Evolutionary conservation across 495 filamentous ascomycete species (phyloP).

Genomic region (Delitschia confertaspora): DNA sequence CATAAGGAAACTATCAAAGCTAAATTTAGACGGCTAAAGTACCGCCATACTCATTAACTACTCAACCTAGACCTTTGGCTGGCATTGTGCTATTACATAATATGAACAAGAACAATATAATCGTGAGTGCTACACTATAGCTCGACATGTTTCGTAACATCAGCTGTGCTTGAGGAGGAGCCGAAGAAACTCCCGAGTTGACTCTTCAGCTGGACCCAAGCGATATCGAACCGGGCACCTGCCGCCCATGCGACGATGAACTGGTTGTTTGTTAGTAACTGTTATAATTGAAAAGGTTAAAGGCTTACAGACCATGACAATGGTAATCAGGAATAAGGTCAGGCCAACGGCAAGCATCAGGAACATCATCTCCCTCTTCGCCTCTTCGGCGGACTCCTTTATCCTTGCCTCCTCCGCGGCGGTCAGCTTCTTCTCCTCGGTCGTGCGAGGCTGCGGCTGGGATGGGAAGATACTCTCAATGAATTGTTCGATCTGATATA

Average conservation of each 20-base stretch:
- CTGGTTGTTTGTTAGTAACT: conserved; percentile 36
- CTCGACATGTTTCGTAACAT: no score
- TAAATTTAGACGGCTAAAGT: no score
- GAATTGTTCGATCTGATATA: conserved; percentile 80
- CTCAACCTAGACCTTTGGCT: no score
- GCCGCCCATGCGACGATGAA: conserved; percentile 56
- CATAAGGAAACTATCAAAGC: no score
- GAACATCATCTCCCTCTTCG: conserved; percentile 52
- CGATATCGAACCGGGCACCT: conserved; percentile 51
- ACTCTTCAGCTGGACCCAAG: conserved; percentile 31
- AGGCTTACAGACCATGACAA: conserved; percentile 53
- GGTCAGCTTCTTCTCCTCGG: conserved; percentile 32
- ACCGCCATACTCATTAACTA: no score
- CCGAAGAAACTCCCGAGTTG: conserved; percentile 10
- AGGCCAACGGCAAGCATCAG: conserved; percentile 52
- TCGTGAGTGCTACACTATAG: no score
- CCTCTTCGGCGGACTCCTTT: conserved; percentile 43
- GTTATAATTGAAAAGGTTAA: conserved; percentile 1
- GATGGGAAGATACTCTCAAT: conserved; percentile 90
- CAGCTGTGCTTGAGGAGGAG: no score
- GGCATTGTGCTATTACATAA: no score
- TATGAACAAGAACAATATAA: no score
- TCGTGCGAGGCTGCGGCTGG: conserved; percentile 43
- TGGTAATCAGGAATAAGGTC: conserved; percentile 52
- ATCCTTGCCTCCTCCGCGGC: conserved; percentile 42